A percentile compares a stretch with the other conserved stretches of the same genome.
These are phyloP conservation scores for Aegilops umbellulata DNA, from an alignment of 176 grass and related monocot genomes.

Conservation along the genomic window DNA sequence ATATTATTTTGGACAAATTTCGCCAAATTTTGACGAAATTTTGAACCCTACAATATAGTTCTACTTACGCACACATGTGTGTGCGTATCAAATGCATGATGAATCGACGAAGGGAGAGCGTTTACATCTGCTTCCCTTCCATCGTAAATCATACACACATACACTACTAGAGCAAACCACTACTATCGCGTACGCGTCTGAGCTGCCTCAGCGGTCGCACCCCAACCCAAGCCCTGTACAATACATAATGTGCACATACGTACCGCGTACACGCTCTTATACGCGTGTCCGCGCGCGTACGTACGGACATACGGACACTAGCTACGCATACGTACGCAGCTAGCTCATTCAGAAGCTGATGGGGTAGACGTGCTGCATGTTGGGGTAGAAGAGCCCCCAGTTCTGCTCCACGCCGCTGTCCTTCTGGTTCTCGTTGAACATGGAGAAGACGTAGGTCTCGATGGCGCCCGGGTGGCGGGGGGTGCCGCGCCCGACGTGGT, in stretches of 20 bases:
- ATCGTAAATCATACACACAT: background rate
- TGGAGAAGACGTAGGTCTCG: constrained; percentile 67
- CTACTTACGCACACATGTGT: background rate
- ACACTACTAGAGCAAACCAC: background rate
- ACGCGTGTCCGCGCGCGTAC: background rate
- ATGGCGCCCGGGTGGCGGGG: constrained; percentile 51
- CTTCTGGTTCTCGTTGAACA: constrained; percentile 92
- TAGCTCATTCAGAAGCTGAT: constrained; percentile 52
- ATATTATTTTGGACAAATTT: background rate
- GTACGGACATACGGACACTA: background rate
- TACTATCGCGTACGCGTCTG: constrained; percentile 48
- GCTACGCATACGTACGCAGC: background rate
- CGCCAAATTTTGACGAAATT: background rate
- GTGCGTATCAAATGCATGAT: background rate
- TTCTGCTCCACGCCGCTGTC: constrained; percentile 46
- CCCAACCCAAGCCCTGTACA: constrained; percentile 20
- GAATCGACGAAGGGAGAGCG: background rate
- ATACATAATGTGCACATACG: constrained; percentile 26
- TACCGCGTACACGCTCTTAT: background rate
- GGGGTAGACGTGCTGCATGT: constrained; percentile 63
- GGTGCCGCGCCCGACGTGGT: constrained; percentile 56
- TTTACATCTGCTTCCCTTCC: background rate
- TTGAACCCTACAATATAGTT: background rate
- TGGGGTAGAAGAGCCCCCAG: constrained; percentile 84
- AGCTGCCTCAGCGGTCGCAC: constrained; percentile 45